Base-by-base conservation (phyloP, 1,139 yeast genomes). In the Geotrichum europaeum region DNA sequence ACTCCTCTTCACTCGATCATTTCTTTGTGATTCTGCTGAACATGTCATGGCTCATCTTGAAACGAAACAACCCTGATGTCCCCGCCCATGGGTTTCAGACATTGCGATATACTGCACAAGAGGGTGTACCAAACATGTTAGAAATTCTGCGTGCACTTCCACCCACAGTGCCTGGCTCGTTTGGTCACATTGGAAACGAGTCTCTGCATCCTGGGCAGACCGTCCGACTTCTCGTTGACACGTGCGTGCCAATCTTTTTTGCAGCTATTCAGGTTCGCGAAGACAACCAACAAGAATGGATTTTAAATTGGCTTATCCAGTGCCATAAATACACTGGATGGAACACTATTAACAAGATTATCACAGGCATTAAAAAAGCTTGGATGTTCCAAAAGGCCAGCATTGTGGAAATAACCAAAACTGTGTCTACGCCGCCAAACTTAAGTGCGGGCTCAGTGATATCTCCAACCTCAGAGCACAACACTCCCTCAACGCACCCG, bases 291-390 rank as follows among this genome's bases (percentile, higher is more conserved):
- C 62, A 56, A 24, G 55, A 51, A 5, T 56, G 51, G 51, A 51
- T 56, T n/a, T 25, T 52, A 5, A 30, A 28, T 13, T 59, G 62
- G 62, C 49, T 59, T 3, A 34, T 40, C 4, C 15, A 24, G 24
- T 51, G 54, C 30, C 34, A 52, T 7, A 50, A 51, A 40, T 49
- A 51, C 36, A 59, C 62, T 7, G 62, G 62, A 5, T 59, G 62
- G 61, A 43, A 51, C n/a, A 58, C 61, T 18, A 12, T 36, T 20
- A 36, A 55, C 12, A 20, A 34, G 1, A 55, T 58, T 2, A 25
- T 40, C 2, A 12, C 22, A 18, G 61, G 61, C 24, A 22, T 58
- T 20, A 32, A 32, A 18, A 58, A 30, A 24, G 51, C 43, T 9
- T 58, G 61, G 61, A 36, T 30, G 15, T n/a, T 24, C 20, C 58